Evolutionary conservation across 2,329 filamentous ascomycete genomes (phyloP).

Genomic region (Elsinoe arachidis): DNA sequence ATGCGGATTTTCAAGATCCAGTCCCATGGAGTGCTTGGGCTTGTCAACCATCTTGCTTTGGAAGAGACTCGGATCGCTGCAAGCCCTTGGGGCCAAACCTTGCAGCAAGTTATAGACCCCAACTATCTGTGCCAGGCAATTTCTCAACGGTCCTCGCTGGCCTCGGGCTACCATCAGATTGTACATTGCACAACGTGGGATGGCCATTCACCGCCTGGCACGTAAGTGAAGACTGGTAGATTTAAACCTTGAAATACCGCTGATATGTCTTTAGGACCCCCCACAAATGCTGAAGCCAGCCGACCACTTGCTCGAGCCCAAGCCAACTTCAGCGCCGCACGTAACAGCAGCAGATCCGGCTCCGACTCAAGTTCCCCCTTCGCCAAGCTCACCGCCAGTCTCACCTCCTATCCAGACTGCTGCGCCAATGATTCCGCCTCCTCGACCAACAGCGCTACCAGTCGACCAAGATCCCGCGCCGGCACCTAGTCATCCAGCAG

Average conservation of each 20-base stretch:
- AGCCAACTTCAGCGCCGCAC: not conserved
- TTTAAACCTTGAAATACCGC: not conserved
- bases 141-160: not conserved
- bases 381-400: not conserved
- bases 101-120: not conserved
- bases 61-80: not conserved
- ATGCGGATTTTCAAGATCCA: not conserved
- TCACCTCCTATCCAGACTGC: not conserved
- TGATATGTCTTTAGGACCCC: not conserved
- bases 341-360: not conserved
- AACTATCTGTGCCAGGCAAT: not conserved
- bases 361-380: not conserved
- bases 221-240: not conserved
- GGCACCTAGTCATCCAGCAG: no score
- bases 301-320: constrained; percentile 1
- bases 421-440: not conserved
- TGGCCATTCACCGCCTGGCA: not conserved
- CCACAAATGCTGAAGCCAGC: not conserved
- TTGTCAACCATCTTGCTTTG: not conserved
- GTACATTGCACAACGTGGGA: not conserved
- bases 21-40: not conserved
- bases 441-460: not conserved
- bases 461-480: not conserved
- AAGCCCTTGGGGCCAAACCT: not conserved
- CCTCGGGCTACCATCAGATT: not conserved